These are phyloP conservation scores for Saposhnikovia divaricata DNA, from an alignment of 129 eudicot genomes.

Conservation along the genomic window DNA sequence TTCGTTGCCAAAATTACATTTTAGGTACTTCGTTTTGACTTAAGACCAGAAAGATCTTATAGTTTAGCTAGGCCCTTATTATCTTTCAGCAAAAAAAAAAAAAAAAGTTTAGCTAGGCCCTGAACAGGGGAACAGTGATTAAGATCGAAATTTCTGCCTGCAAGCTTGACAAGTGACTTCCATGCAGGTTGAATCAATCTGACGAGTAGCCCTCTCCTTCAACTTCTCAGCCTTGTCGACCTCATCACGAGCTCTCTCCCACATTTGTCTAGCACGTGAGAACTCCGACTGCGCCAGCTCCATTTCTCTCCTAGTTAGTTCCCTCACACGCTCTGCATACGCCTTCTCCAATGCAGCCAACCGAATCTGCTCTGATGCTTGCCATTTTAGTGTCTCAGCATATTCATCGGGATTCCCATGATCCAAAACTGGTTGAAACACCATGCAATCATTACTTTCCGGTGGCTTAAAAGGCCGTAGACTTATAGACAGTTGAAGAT, in stretches of 20 bases:
- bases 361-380: constrained; percentile 80
- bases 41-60: not conserved
- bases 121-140: not conserved
- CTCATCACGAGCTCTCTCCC: constrained; percentile 76
- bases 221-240: constrained; percentile 55
- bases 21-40: not conserved
- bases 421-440: constrained; percentile 4
- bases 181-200: constrained; percentile 42
- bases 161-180: constrained; percentile 86
- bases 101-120: not conserved
- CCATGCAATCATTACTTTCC: not conserved
- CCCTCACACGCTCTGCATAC: constrained; percentile 71
- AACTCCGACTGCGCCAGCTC: constrained; percentile 68
- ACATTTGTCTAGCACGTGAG: constrained; percentile 63
- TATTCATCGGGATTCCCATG: not conserved
- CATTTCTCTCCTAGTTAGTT: constrained; percentile 69
- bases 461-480: constrained; percentile 22
- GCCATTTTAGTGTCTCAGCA: constrained; percentile 52
- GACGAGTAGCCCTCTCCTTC: constrained; percentile 46
- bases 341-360: constrained; percentile 75
- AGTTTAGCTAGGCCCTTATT: not conserved
- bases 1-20: not conserved
- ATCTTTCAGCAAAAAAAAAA: too few species aligned
- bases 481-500: constrained; percentile 70
- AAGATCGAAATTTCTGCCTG: constrained; percentile 61